A percentile compares a stretch with the other conserved stretches of the same genome.
These are phyloP conservation scores for Citrullus amarus DNA, from an alignment of 306 rosid genomes.

Conservation along the genomic window DNA sequence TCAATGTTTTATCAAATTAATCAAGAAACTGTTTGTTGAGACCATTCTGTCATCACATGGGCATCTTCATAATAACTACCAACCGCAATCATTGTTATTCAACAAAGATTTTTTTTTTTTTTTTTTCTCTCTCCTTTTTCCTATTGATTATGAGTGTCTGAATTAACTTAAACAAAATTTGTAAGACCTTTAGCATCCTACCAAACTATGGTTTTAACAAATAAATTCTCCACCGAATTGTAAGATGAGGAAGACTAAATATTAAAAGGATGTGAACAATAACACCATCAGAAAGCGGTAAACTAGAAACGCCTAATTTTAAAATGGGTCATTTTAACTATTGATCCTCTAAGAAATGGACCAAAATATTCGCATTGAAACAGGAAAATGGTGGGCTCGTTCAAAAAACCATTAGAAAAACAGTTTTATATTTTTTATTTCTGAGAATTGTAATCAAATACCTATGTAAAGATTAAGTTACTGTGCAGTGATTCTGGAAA, in stretches of 20 bases:
- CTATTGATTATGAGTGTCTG: background rate
- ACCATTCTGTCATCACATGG: constrained; percentile 1
- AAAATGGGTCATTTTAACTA: background rate
- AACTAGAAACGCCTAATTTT: background rate
- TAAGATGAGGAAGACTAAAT: no score
- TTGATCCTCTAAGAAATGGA: background rate
- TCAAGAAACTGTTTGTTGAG: background rate
- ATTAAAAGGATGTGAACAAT: no score
- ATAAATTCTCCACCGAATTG: no score
- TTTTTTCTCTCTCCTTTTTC: background rate
- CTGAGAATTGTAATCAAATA: no score
- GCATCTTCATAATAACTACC: background rate
- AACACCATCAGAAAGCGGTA: background rate
- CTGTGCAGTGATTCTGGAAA: background rate
- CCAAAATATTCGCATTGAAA: background rate
- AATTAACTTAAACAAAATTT: background rate
- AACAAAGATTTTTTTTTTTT: background rate
- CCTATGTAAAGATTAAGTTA: background rate
- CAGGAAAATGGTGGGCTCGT: background rate
- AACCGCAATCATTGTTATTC: constrained; percentile 4
- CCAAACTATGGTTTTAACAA: background rate
- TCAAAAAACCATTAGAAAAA: no score
- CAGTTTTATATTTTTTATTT: no score
- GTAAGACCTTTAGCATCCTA: background rate
- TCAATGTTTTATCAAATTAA: background rate